Conservation (phyloP, 257 asterid species). For the Fraxinus excelsior region DNA sequence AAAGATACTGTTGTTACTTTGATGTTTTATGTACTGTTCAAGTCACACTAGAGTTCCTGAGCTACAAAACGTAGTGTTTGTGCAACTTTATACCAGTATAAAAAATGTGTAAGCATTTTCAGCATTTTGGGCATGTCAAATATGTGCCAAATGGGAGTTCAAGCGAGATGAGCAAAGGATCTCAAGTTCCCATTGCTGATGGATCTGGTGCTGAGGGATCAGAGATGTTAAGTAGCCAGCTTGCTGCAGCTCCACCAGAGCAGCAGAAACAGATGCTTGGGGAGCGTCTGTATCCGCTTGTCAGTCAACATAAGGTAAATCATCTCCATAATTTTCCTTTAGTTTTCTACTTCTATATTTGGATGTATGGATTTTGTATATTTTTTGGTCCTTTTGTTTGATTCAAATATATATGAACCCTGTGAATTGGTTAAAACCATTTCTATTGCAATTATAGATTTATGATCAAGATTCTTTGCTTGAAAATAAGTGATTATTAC, state of each 20-base stretch:
- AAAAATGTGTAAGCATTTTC: slow-evolving; percentile 7
- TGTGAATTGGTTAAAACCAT: no score
- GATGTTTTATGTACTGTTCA: not conserved
- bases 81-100: not conserved
- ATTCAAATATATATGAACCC: not conserved
- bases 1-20: no score
- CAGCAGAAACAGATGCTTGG: slow-evolving; percentile 77
- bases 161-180: slow-evolving; percentile 34
- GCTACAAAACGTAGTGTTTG: not conserved
- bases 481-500: not conserved
- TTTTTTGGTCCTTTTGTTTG: no score
- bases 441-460: no score
- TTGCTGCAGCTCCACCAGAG: slow-evolving; percentile 67
- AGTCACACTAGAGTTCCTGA: not conserved
- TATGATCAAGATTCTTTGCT: no score
- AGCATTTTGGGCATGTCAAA: slow-evolving; percentile 32
- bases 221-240: slow-evolving; percentile 63
- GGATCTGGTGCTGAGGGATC: slow-evolving; percentile 51
- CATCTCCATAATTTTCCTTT: not conserved
- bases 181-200: slow-evolving; percentile 27
- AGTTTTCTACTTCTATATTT: not conserved
- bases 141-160: slow-evolving; percentile 28
- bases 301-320: slow-evolving; percentile 58
- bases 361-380: not conserved
- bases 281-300: slow-evolving; percentile 77